Percentiles rank a stretch among this genome's conserved stretches.
Conservation (phyloP, 2,329 filamentous ascomycete species). For the Albifimbria verrucaria region DNA sequence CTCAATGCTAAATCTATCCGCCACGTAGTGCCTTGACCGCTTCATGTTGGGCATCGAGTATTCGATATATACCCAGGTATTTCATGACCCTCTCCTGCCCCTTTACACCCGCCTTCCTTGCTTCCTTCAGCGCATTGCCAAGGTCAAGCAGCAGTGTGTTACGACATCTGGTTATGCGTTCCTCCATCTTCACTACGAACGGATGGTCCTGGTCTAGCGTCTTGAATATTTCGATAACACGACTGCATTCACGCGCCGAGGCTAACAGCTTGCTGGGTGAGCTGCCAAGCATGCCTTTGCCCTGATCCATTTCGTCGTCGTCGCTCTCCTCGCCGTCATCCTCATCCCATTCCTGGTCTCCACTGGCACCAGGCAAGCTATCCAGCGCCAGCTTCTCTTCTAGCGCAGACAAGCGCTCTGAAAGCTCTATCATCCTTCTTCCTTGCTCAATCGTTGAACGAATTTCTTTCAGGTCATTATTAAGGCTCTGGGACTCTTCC, state of each 20-base stretch:
- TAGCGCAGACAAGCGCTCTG: slow-evolving; percentile 58
- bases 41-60: slow-evolving; percentile 49
- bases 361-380: slow-evolving; percentile 21
- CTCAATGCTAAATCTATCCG: slow-evolving; percentile 19
- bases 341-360: slow-evolving; percentile 18
- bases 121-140: slow-evolving; percentile 44
- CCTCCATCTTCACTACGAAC: slow-evolving; percentile 50
- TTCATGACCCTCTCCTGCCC: slow-evolving; percentile 46
- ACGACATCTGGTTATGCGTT: slow-evolving; percentile 49
- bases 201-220: slow-evolving; percentile 44
- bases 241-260: slow-evolving; percentile 43
- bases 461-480: slow-evolving; percentile 65
- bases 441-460: slow-evolving; percentile 60
- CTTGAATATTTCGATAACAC: slow-evolving; percentile 38
- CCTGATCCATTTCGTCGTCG: slow-evolving; percentile 21
- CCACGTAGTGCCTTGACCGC: slow-evolving; percentile 46
- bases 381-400: slow-evolving; percentile 61
- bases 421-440: slow-evolving; percentile 63
- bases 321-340: slow-evolving; percentile 38
- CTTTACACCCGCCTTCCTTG: slow-evolving; percentile 37
- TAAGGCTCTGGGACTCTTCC: slow-evolving; percentile 57
- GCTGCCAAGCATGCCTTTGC: slow-evolving; percentile 34
- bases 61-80: slow-evolving; percentile 51
- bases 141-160: slow-evolving; percentile 57
- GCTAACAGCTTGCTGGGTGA: slow-evolving; percentile 43